These are phyloP conservation scores for Cryptosporidium meleagridis DNA, from an alignment of 169 alveolate species.

Conservation along the genomic window DNA sequence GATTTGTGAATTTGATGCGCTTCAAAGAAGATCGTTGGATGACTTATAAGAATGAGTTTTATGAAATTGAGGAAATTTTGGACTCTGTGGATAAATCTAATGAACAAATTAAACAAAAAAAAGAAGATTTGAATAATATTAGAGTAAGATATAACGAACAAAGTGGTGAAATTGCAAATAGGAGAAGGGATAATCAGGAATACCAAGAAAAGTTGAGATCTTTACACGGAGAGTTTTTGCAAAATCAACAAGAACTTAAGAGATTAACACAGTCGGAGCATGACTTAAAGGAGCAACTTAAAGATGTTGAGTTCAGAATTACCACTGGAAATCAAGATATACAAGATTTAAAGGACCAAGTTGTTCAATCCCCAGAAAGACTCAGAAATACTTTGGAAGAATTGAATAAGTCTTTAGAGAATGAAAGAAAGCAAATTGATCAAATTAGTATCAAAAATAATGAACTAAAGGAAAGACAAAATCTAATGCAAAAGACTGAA, in stretches of 20 bases:
- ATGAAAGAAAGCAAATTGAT: conserved; percentile 52
- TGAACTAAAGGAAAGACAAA: conserved; percentile 63
- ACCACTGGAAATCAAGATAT: conserved; percentile 63
- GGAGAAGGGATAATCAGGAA: conserved; percentile 65
- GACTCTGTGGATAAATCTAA: conserved; percentile 56
- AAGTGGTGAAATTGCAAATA: conserved; percentile 41
- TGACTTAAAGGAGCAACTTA: conserved; percentile 46
- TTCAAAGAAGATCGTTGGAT: conserved; percentile 74
- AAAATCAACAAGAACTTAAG: conserved; percentile 61
- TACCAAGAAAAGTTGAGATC: conserved; percentile 63
- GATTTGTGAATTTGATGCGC: conserved; percentile 71
- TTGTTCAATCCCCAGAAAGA: conserved; percentile 69
- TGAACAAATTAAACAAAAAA: conserved; percentile 64
- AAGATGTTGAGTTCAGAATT: conserved; percentile 58
- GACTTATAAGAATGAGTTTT: conserved; percentile 62
- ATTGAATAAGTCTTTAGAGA: conserved; percentile 48
- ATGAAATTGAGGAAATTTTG: conserved; percentile 51
- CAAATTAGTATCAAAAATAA: conserved; percentile 39
- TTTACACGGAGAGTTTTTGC: conserved; percentile 64
- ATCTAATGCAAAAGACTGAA: conserved; percentile 38
- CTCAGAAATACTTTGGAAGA: conserved; percentile 60
- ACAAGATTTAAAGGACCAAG: conserved; percentile 64
- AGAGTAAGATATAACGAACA: conserved; percentile 51
- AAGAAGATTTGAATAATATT: conserved; percentile 50
- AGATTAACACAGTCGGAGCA: conserved; percentile 55